Evolutionary conservation across 345 rosid genomes (phyloP).

Genomic region (Eucalyptus microcorys): DNA sequence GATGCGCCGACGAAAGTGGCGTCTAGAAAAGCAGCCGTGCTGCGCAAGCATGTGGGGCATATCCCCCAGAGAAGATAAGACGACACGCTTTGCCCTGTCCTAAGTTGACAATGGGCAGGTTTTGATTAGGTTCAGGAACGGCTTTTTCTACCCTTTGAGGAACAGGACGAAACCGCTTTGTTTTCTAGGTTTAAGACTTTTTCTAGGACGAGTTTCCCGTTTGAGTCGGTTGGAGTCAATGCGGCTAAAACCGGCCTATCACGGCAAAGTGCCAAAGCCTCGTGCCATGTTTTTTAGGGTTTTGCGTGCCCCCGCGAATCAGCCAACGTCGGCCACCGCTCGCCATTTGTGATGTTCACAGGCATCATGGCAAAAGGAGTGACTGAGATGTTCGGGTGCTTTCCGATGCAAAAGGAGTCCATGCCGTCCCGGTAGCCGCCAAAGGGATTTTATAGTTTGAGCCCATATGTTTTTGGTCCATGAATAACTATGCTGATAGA

Average conservation of each 20-base stretch:
- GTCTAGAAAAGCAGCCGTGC: not conserved
- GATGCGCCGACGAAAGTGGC: not conserved
- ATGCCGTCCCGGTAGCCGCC: accelerated
- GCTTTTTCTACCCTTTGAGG: not conserved
- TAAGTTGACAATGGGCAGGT: accelerated
- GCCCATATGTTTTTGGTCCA: too few relatives aligned
- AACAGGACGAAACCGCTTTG: not conserved
- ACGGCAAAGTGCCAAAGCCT: not conserved
- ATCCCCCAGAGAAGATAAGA: accelerated
- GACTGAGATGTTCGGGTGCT: not conserved
- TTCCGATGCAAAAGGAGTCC: not conserved
- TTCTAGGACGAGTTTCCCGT: not conserved
- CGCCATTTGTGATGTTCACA: not conserved
- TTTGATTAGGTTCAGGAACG: not conserved
- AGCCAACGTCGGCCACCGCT: too few relatives aligned
- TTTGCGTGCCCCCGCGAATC: too few relatives aligned
- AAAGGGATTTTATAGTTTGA: too few relatives aligned
- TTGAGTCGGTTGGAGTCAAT: not conserved
- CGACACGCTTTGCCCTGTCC: not conserved
- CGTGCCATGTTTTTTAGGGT: not conserved
- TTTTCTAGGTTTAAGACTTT: not conserved
- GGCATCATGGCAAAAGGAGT: not conserved
- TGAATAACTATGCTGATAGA: too few relatives aligned
- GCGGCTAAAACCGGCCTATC: too few relatives aligned
- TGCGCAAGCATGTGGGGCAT: too few relatives aligned